Percentiles rank a stretch among this genome's conserved stretches.
These are phyloP conservation scores for Solanum aculeatissimum DNA, from an alignment of 305 asterid species.

Conservation along the genomic window DNA sequence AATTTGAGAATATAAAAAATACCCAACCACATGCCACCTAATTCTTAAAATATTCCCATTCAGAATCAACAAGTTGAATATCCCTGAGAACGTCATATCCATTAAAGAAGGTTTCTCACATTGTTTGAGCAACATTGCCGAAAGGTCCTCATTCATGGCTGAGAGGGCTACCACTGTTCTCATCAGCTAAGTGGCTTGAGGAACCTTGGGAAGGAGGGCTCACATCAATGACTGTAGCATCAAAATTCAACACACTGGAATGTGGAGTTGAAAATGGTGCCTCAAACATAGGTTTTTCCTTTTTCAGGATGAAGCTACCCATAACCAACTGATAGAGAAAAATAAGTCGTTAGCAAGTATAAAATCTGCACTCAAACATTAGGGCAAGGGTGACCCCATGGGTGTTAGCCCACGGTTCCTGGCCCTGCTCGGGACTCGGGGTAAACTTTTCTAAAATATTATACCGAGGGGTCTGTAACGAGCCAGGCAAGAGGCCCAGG, in stretches of 20 bases:
- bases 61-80: neutral
- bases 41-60: too few relatives aligned
- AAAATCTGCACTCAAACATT: too few relatives aligned
- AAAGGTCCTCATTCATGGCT: slow-evolving; percentile 27
- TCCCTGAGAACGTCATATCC: neutral
- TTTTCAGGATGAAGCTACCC: slow-evolving; percentile 75
- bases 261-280: slow-evolving; percentile 20
- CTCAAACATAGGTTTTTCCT: slow-evolving; percentile 35
- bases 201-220: slow-evolving; percentile 48
- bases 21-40: too few relatives aligned
- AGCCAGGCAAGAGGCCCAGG: too few relatives aligned
- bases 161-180: slow-evolving; percentile 29
- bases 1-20: too few relatives aligned
- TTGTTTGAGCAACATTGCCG: slow-evolving; percentile 26
- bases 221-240: slow-evolving; percentile 22
- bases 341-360: too few relatives aligned
- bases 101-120: slow-evolving; percentile 41
- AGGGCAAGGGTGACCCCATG: too few relatives aligned
- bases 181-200: slow-evolving; percentile 58
- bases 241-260: slow-evolving; percentile 42
- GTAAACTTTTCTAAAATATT: too few relatives aligned
- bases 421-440: too few relatives aligned
- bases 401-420: too few relatives aligned
- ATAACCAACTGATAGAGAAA: slow-evolving; percentile 45
- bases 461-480: too few relatives aligned